Conservation (phyloP, 805 yeast genomes). For the Wickerhamomyces queroliae region DNA sequence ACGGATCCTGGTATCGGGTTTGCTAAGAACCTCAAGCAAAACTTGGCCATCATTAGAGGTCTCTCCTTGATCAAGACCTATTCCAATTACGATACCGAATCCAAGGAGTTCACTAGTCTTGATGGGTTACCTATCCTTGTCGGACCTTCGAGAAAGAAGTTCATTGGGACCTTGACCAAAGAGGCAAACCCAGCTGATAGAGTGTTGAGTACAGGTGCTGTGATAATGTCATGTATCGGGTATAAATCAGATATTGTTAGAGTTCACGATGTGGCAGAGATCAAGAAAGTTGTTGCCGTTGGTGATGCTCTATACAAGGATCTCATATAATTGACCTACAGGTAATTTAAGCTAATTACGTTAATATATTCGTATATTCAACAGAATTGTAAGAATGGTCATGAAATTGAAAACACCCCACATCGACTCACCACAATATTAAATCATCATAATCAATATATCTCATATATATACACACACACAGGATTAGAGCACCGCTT, state of each 20-base stretch:
- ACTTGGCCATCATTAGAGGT: conserved; percentile 55
- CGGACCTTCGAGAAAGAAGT: conserved; percentile 87
- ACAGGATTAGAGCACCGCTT: no score
- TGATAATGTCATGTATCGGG: conserved; percentile 67
- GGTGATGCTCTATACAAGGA: conserved; percentile 70
- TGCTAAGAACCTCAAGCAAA: conserved; percentile 77
- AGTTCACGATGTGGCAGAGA: conserved; percentile 76
- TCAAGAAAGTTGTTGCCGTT: conserved; percentile 44
- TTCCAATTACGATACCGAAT: conserved; percentile 27
- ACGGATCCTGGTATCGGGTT: conserved; percentile 96
- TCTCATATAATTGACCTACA: conserved; percentile 8
- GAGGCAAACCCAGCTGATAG: conserved; percentile 55
- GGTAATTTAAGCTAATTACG: no score
- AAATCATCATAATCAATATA: no score
- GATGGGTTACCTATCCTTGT: conserved; percentile 55
- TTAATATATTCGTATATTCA: no score
- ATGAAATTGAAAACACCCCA: no score
- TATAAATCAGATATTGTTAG: conserved; percentile 76
- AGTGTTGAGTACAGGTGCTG: conserved; percentile 69
- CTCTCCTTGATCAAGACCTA: conserved; percentile 43
- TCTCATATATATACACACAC: no score
- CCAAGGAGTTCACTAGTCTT: conserved; percentile 14
- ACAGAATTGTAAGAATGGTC: no score
- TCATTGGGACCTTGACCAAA: conserved; percentile 70
- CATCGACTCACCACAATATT: no score